Base-by-base conservation (phyloP, 2,329 filamentous ascomycete genomes). In the Apiospora pterosperma region DNA sequence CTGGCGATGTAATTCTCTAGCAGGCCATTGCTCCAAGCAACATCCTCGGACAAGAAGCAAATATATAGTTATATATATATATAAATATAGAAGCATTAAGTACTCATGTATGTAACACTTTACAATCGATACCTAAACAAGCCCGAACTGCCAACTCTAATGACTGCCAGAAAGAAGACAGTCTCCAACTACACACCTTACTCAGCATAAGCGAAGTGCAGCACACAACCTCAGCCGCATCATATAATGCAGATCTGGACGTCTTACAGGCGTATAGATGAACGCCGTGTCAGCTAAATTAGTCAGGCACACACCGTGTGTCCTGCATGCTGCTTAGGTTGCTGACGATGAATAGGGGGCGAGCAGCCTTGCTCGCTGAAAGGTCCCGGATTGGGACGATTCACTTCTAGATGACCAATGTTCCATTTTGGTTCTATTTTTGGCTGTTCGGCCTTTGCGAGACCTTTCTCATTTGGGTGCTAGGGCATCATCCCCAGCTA, bases 191-290 rank as follows among this genome's bases (percentile, higher is more conserved):
- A 60, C 14, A 4, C 12, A 14, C 58, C 21, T 60, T 28, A 39
- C 58, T 60, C 36, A 39, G 58, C 58, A 60, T 39, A 60, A 60
- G n/a, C 58, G 25, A 60, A n/a, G 16, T 39, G 23, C 58, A 28
- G n/a, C 34, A 14, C 16, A 36, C 31, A 23, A 8, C 19, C 16
- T 52, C 44, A 52, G 25, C 25, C 44, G 44, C 48, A 21, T 19
- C 14, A 55, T 55, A 55, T 10, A 34, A 55, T 3, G n/a, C 16
- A 19, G 8, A 16, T 19, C 28, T 12, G 14, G 16, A 19, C 25
- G 14, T 52, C 14, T n/a, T 5, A 3, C n/a, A 6, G 5, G 23
- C 3, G 5, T 31, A 19, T 61, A 19, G 16, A n/a, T 31, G 6
- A 28, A 21, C 7, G 8, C n/a, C 2, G 19, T n/a, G 48, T 55